Conservation (phyloP, 441 rosid species). For the Arabidopsis lyrata region DNA sequence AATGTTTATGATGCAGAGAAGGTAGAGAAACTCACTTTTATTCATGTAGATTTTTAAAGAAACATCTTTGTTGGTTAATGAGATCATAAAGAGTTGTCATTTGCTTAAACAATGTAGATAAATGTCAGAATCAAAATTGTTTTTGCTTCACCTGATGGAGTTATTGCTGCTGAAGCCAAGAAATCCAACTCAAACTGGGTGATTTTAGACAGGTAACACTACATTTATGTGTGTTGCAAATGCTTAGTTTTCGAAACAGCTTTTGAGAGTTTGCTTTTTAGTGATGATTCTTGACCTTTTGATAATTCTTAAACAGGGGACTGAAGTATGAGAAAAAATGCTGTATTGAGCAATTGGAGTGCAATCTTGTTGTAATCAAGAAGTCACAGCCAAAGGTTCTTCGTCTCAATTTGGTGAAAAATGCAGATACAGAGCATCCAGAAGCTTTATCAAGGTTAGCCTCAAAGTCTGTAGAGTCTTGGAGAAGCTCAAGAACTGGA, state of each 20-base stretch:
- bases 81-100: constrained; percentile 18
- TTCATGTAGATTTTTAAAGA: background rate
- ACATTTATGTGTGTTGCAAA: constrained; percentile 23
- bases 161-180: constrained; percentile 71
- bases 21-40: constrained; percentile 43
- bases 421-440: constrained; percentile 53
- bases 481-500: constrained; percentile 40
- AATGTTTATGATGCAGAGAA: constrained; percentile 72
- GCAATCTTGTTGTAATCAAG: constrained; percentile 74
- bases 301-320: constrained; percentile 49
- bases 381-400: constrained; percentile 69
- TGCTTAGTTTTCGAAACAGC: constrained; percentile 5
- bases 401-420: constrained; percentile 66
- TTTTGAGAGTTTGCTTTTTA: background rate
- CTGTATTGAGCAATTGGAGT: constrained; percentile 66
- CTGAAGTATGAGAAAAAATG: constrained; percentile 64
- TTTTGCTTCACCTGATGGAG: constrained; percentile 57
- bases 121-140: constrained; percentile 71
- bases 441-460: constrained; percentile 38
- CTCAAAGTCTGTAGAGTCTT: constrained; percentile 39
- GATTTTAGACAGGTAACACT: constrained; percentile 65
- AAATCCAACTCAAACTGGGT: constrained; percentile 74
- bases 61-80: background rate
- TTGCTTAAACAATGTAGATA: constrained; percentile 50
- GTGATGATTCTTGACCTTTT: background rate